phyloP scores from a whole-genome alignment of 2,329 filamentous ascomycete genomes.

The Fusarium luffae region DNA sequence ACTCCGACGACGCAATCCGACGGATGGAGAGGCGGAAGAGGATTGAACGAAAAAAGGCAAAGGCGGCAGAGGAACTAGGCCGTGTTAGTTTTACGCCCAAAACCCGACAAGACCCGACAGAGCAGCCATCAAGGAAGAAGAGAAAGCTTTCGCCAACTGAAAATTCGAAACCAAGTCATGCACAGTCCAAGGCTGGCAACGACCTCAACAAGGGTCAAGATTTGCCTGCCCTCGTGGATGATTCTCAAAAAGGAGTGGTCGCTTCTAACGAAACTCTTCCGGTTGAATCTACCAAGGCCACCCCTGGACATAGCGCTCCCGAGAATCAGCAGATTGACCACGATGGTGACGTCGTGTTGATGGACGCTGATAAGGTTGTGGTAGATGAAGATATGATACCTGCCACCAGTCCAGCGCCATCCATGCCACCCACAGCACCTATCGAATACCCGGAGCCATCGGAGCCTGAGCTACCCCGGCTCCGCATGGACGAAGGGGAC shows the following conservation, averaged over 20 bases:
- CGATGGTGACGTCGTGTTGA: constrained; percentile 17
- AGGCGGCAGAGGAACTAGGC: constrained; percentile 55
- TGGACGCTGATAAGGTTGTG: constrained; percentile 27
- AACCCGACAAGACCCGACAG: constrained; percentile 33
- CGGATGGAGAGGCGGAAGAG: constrained; percentile 51
- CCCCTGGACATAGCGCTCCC: constrained; percentile 42
- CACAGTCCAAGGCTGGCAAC: not conserved
- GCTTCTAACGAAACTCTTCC: constrained; percentile 44
- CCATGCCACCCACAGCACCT: constrained; percentile 43
- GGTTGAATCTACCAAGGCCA: constrained; percentile 50
- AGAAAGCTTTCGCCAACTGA: constrained; percentile 30
- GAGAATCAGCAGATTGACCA: constrained; percentile 17
- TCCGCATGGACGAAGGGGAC: constrained; percentile 41
- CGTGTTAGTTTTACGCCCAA: constrained; percentile 53
- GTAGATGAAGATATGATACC: constrained; percentile 53
- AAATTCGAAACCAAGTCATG: not conserved
- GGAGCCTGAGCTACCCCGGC: constrained; percentile 52
- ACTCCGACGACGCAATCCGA: constrained; percentile 51
- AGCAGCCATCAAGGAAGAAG: constrained; percentile 45
- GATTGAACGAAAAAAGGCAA: constrained; percentile 53
- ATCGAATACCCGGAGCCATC: constrained; percentile 37
- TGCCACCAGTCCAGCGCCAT: constrained; percentile 52
- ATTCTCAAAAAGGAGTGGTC: constrained; percentile 42
- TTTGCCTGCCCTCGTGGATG: constrained; percentile 34
- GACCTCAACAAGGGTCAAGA: constrained; percentile 21